phyloP scores from a whole-genome alignment of 192 early-diverging fungal genomes.

The Chytriomyces sp. region DNA sequence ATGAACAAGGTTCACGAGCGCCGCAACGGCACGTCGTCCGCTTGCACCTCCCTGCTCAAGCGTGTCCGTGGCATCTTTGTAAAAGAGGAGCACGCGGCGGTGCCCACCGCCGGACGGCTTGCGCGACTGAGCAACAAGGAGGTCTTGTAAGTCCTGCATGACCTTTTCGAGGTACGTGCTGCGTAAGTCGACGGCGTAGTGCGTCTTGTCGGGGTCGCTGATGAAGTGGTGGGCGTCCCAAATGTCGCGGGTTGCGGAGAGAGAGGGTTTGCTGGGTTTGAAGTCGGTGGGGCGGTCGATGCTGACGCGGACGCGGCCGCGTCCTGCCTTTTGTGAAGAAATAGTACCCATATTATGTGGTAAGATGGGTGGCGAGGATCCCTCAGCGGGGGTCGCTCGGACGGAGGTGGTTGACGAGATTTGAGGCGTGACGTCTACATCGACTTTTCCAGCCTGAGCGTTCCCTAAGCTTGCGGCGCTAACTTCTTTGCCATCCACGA shows the following conservation, averaged over 20 bases:
- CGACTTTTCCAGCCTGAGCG: no score
- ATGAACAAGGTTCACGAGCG: conserved; percentile 35
- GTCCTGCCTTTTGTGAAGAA: neutral
- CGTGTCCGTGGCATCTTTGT: conserved; percentile 45
- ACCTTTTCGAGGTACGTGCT: conserved; percentile 26
- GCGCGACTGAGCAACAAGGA: conserved; percentile 18
- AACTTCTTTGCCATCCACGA: conserved; percentile 31
- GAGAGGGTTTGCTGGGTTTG: neutral
- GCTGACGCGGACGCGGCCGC: neutral
- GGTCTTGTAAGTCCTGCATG: conserved; percentile 12
- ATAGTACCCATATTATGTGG: no score
- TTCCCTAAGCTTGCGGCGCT: no score
- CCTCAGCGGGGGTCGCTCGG: no score
- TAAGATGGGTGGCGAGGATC: no score
- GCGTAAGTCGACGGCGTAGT: conserved; percentile 22
- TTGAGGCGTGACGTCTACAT: no score
- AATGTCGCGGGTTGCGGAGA: neutral
- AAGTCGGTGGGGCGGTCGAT: neutral
- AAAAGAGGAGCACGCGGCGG: conserved; percentile 28
- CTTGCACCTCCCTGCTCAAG: conserved; percentile 26
- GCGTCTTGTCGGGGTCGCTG: neutral
- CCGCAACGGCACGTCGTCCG: conserved; percentile 30
- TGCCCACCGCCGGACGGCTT: neutral
- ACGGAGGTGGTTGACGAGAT: no score
- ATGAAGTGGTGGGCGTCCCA: conserved; percentile 2